Base-by-base conservation (phyloP, 192 early-diverging fungal species). In the Diversispora eburnea region DNA sequence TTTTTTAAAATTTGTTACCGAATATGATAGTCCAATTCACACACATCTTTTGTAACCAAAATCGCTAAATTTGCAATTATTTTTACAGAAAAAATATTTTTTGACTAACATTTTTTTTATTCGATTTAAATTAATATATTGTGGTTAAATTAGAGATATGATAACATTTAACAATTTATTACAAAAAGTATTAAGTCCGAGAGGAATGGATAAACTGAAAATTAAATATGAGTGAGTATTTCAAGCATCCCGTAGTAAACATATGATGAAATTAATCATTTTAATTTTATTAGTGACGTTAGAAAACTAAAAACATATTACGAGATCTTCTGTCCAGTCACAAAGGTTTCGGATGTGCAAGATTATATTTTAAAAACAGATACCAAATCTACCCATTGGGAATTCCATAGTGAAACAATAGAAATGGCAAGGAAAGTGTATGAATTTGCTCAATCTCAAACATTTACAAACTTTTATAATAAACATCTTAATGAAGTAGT, bases 401-500 rank as follows among this genome's bases (percentile, higher is more conserved):
- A 43, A 2, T 41, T 58, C 45, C 69, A 71, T 59, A 10, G 58
- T 9, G 10, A 19, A 45, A 46, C 13, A 22, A 45, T 46, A 43
- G n/a, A 10, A 12, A 39, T 20, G 8, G 55, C 69, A 1, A 20
- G 33, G n/a, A 20, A 46, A 12, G 19, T 43, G 6, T 41, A 71
- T 59, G n/a, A 19, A 59, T 46, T n/a, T 3, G 17, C 13, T 7
- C 57, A 71, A 41, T 71, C 69, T 33, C n/a, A 33, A 10, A 71
- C 55, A 55, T 71, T 71, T 41, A 5, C 5, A 22, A 71, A 71
- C 43, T n/a, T 71, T 59, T 71, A 46, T 47, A 19, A 71, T n/a
- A 59, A 46, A 2, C 2, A 3, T 20, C 46, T 71, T n/a, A 43
- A 22, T 6, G 22, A 56, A 58, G 1, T 12, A 8, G 0, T 3